Evolutionary conservation across 2,329 filamentous ascomycete species (phyloP).

Genomic region (Stagonosporopsis vannaccii): DNA sequence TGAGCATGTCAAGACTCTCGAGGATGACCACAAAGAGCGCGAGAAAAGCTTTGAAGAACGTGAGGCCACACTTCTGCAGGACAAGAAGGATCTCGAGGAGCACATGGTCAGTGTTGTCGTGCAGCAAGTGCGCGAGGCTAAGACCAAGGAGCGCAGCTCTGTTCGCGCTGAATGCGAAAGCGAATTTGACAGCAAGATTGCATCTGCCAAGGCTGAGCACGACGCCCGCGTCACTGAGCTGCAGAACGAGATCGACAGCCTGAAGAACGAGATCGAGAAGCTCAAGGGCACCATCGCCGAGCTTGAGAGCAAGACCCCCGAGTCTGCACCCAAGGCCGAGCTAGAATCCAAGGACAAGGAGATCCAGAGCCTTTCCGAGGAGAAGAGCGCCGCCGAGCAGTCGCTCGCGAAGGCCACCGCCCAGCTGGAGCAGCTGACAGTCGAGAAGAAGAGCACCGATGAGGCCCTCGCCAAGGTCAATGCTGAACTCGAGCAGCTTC

Average conservation of each 20-base stretch:
- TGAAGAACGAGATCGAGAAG: constrained; percentile 40
- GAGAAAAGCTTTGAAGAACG: constrained; percentile 41
- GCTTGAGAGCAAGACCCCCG: constrained; percentile 27
- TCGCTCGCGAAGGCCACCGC: constrained; percentile 25
- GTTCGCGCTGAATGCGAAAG: constrained; percentile 47
- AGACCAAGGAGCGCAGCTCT: constrained; percentile 45
- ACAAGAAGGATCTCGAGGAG: constrained; percentile 51
- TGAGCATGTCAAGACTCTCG: constrained; percentile 39
- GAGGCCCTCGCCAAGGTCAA: constrained; percentile 28
- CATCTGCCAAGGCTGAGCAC: constrained; percentile 23
- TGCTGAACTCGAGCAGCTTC: constrained; percentile 25
- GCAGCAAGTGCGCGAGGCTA: constrained; percentile 51
- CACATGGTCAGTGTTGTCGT: constrained; percentile 53
- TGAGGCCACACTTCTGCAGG: constrained; percentile 40
- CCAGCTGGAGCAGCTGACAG: constrained; percentile 27
- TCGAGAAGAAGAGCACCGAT: constrained; percentile 25
- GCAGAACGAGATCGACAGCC: constrained; percentile 34
- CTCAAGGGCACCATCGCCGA: constrained; percentile 36
- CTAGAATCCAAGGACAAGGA: constrained; percentile 41
- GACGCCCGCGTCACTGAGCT: constrained; percentile 36
- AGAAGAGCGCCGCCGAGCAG: constrained; percentile 30
- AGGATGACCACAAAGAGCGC: constrained; percentile 45
- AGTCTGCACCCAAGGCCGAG: constrained; percentile 31
- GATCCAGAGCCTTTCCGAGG: constrained; percentile 31
- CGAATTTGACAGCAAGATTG: constrained; percentile 43